These are phyloP conservation scores for Kwoniella dendrophila DNA, from an alignment of 768 basidiomycete genomes.

Conservation along the genomic window DNA sequence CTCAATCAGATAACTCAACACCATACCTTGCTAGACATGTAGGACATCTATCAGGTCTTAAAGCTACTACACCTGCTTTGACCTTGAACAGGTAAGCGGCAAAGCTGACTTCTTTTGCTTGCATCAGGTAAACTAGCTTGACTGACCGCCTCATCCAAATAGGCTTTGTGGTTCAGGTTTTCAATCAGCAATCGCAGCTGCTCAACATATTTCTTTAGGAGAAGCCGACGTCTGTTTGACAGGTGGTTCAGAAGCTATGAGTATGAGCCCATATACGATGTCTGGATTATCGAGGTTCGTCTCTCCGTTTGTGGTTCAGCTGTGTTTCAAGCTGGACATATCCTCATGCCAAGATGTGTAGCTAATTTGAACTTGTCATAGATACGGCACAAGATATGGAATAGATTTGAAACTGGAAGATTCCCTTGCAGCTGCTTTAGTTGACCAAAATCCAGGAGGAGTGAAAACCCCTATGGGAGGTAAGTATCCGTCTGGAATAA, in stretches of 20 bases:
- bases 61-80: constrained; percentile 55
- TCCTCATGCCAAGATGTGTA: not conserved
- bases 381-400: constrained; percentile 57
- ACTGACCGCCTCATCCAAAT: not conserved
- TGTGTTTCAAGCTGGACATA: not conserved
- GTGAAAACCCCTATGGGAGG: constrained; percentile 54
- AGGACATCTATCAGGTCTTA: constrained; percentile 56
- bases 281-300: constrained; percentile 54
- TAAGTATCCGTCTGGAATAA: constrained; percentile 23
- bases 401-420: constrained; percentile 58
- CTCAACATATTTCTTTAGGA: constrained; percentile 56
- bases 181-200: constrained; percentile 57
- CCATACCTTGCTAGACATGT: constrained; percentile 58
- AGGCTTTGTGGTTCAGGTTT: constrained; percentile 58
- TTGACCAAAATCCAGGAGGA: constrained; percentile 56
- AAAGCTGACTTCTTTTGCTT: not conserved
- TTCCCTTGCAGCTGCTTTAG: constrained; percentile 55
- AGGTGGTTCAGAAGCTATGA: constrained; percentile 56
- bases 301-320: too few relatives aligned
- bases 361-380: constrained; percentile 9
- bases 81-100: constrained; percentile 55
- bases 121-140: not conserved
- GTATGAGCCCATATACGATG: constrained; percentile 52
- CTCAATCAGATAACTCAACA: constrained; percentile 56
- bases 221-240: constrained; percentile 57